Base-by-base conservation (phyloP, 345 rosid genomes). In the Populus ilicifolia region DNA sequence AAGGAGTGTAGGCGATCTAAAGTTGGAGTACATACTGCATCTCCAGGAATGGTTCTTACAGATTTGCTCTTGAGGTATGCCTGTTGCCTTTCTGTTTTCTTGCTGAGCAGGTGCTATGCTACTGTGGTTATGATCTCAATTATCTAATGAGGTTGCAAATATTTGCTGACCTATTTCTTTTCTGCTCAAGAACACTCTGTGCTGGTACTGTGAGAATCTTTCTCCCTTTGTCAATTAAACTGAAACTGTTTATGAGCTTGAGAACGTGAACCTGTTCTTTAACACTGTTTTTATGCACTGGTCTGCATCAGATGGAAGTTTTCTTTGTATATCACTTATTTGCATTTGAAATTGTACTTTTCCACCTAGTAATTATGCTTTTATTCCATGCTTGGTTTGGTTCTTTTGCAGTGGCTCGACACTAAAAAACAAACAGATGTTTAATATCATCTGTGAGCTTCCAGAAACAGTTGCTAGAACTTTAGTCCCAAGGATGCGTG, bases 31-130 rank as follows among this genome's bases (percentile, higher is more conserved):
- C 99, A 95, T 80, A 95, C 94, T 2, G 98, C 99, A 72, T 95
- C 99, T 39, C 99, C 98, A 0, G 98, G 99, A 78, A 95, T 95
- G 98, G 99, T 95, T 79, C 92, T 95, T 44, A 95, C 98, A 2
- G 99, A 95, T 41, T 85, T 95, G 73, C 97, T 95, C 73, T 83
- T 92, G 77, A 95, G 99, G 98, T 93, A 85, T 35, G 54, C 41
- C 56, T 25, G 14, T 41, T 4, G 8, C 63, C 36, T 80, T 36
- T 36, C 8, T 70, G 39, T 44, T 59, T 54, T 30, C 35, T 66
- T 11, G 46, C 18, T 1, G 52, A 23, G 23, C 48, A 20, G 23
- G 68, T 33, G 7, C n/a, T 38, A 30, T n/a, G 21, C 59, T 66
- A 62, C 64, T 67, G 67, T 48, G 10, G 38, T 44, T 64, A 11